Conservation (phyloP, 345 rosid species). For the Eucalyptus erythrocorys region DNA sequence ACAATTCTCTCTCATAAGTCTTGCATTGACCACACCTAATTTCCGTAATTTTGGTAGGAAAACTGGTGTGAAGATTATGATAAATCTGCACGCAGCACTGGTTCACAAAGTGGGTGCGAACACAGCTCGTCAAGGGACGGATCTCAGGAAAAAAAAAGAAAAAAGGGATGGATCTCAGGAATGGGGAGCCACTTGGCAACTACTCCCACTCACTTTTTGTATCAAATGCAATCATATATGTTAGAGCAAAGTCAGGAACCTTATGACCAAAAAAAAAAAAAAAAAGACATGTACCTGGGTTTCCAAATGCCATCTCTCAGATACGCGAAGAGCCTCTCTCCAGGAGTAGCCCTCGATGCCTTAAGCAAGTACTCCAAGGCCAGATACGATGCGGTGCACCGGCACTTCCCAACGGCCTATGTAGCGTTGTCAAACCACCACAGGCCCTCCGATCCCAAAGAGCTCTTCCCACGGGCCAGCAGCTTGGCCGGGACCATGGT, state of each 20-base stretch:
- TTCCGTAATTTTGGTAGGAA: neutral
- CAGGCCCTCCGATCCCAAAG: conserved; percentile 20
- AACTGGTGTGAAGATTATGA: neutral
- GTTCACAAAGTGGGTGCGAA: neutral
- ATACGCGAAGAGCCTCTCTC: neutral
- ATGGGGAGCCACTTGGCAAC: neutral
- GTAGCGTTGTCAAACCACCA: conserved; percentile 34
- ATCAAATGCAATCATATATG: neutral
- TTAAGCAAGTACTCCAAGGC: conserved; percentile 22
- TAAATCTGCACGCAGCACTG: neutral
- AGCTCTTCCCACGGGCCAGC: conserved; percentile 30
- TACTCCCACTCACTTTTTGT: neutral
- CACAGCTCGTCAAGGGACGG: neutral
- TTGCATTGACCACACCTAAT: neutral
- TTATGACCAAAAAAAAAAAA: too few relatives aligned
- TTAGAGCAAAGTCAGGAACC: neutral
- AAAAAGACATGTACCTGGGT: neutral
- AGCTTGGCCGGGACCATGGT: conserved; percentile 21
- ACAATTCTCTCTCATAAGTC: neutral
- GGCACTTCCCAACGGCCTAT: conserved; percentile 21
- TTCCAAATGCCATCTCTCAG: neutral
- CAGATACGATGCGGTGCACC: conserved; percentile 28
- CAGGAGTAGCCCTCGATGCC: conserved; percentile 17
- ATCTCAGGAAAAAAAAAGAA: neutral
- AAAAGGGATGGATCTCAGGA: neutral